A percentile compares a stretch with the other conserved stretches of the same genome.
Conservation (phyloP, 495 filamentous ascomycete species). For the Xylaria palmicola region DNA sequence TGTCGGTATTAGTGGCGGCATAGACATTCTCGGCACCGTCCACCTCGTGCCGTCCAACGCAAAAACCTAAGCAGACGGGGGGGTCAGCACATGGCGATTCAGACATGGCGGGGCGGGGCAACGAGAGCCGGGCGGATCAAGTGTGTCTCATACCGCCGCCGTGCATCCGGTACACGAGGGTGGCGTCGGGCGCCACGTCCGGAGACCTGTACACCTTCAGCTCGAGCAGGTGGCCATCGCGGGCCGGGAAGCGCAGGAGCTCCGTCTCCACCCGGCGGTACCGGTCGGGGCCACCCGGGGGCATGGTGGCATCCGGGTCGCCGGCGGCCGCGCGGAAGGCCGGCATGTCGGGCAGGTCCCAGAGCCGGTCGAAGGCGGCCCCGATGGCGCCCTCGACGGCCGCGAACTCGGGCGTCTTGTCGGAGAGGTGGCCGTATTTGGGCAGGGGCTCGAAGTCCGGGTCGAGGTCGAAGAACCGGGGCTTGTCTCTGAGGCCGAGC, state of each 20-base stretch:
- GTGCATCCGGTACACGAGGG: constrained; percentile 27
- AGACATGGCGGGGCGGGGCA: neutral
- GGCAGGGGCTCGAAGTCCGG: constrained; percentile 25
- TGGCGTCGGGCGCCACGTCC: constrained; percentile 15
- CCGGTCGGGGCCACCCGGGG: constrained; percentile 22
- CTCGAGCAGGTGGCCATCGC: constrained; percentile 23
- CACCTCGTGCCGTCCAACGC: constrained; percentile 23
- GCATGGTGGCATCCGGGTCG: constrained; percentile 21
- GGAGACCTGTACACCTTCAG: constrained; percentile 28
- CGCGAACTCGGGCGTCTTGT: constrained; percentile 21
- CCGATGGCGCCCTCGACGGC: constrained; percentile 16
- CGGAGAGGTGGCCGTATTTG: constrained; percentile 26
- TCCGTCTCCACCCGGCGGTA: constrained; percentile 23
- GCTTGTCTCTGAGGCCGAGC: constrained; percentile 22
- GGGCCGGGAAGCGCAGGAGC: constrained; percentile 20
- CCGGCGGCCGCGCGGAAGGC: constrained; percentile 19
- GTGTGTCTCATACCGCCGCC: constrained; percentile 22
- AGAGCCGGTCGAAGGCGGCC: constrained; percentile 13
- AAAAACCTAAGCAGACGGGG: constrained; percentile 13
- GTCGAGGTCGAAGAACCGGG: constrained; percentile 22
- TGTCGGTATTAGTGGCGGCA: constrained; percentile 23
- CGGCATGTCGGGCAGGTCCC: constrained; percentile 21
- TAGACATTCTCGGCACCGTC: constrained; percentile 29
- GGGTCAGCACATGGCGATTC: neutral
- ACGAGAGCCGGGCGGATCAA: neutral